Conservation (phyloP, 2,329 filamentous ascomycete genomes). For the Penicillium sp. region DNA sequence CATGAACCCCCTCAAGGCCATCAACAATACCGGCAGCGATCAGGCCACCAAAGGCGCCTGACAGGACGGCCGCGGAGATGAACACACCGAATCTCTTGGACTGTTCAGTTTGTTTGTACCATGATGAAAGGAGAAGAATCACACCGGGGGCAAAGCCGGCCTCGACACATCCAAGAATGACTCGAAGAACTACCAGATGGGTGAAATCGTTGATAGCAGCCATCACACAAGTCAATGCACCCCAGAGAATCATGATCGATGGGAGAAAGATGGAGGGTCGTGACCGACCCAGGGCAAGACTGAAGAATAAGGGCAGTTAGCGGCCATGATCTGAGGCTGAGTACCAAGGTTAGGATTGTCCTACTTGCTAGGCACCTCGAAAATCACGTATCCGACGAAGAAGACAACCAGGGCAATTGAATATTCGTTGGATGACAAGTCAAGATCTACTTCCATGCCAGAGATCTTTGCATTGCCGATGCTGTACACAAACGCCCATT, state of each 20-base stretch:
- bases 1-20: conserved; percentile 47
- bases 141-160: conserved; percentile 29
- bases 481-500: conserved; percentile 4
- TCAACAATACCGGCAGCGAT: conserved; percentile 52
- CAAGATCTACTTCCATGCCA: conserved; percentile 24
- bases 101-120: conserved; percentile 61
- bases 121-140: conserved; percentile 51
- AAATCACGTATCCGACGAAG: conserved; percentile 55
- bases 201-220: conserved; percentile 49
- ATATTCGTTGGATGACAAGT: conserved; percentile 46
- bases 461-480: conserved; percentile 31
- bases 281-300: conserved; percentile 50
- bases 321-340: not conserved
- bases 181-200: conserved; percentile 49
- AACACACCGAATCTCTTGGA: conserved; percentile 59
- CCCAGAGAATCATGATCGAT: conserved; percentile 57
- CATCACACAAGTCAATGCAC: conserved; percentile 53
- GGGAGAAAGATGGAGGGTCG: conserved; percentile 54
- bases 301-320: not conserved
- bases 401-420: conserved; percentile 55
- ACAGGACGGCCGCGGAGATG: conserved; percentile 58
- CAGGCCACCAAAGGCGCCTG: conserved; percentile 55
- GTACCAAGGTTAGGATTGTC: not conserved
- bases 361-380: conserved; percentile 55
- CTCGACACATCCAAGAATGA: conserved; percentile 26